Conservation (phyloP, 768 basidiomycete genomes). For the Udeniomyces megalosporus region DNA sequence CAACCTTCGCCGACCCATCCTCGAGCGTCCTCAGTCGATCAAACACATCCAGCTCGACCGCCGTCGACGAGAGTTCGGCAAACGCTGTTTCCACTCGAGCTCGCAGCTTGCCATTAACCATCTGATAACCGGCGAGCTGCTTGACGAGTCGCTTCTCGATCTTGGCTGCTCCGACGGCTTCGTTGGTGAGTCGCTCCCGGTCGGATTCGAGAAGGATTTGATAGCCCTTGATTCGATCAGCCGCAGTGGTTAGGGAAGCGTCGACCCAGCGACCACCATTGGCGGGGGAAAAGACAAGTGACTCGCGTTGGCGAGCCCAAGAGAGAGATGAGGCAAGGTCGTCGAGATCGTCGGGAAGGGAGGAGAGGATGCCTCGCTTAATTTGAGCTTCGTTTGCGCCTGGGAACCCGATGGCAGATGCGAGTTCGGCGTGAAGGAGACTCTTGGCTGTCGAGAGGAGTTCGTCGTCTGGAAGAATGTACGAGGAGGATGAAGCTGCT, state of each 20-base stretch:
- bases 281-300: slow-evolving; percentile 46
- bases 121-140: slow-evolving; percentile 79
- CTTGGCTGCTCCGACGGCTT: slow-evolving; percentile 66
- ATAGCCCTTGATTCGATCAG: slow-evolving; percentile 48
- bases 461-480: slow-evolving; percentile 47
- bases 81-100: slow-evolving; percentile 29
- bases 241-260: slow-evolving; percentile 22
- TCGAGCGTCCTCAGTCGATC: slow-evolving; percentile 55
- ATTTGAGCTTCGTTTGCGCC: slow-evolving; percentile 63
- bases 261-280: slow-evolving; percentile 50
- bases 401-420: slow-evolving; percentile 63
- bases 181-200: slow-evolving; percentile 57
- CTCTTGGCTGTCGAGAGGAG: slow-evolving; percentile 51
- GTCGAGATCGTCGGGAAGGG: slow-evolving; percentile 12
- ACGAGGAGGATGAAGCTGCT: slow-evolving; percentile 44
- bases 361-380: slow-evolving; percentile 51
- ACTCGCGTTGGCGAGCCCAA: slow-evolving; percentile 52
- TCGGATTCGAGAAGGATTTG: slow-evolving; percentile 43
- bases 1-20: slow-evolving; percentile 55
- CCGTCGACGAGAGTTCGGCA: slow-evolving; percentile 48
- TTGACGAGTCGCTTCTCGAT: slow-evolving; percentile 77
- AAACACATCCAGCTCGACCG: slow-evolving; percentile 67
- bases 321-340: slow-evolving; percentile 32
- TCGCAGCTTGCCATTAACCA: slow-evolving; percentile 47
- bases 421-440: slow-evolving; percentile 65